Evolutionary conservation across 208 protist genomes (phyloP).

Genomic region (Blastocrithidia nonstop): DNA sequence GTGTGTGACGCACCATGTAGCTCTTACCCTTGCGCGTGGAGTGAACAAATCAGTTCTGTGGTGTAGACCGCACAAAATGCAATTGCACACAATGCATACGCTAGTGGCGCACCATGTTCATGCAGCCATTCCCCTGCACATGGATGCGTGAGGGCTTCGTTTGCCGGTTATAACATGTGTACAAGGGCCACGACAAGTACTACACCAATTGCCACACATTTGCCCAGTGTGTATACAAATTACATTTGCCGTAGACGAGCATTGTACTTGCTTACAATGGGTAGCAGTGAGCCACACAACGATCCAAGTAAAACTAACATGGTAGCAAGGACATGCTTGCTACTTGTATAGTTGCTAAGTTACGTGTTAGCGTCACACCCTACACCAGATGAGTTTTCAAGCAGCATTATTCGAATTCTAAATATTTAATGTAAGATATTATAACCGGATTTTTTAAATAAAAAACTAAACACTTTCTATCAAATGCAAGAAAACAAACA

Average conservation of each 20-base stretch:
- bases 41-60: constrained; percentile 5
- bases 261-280: constrained; percentile 24
- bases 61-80: constrained; percentile 18
- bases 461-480: too few species aligned
- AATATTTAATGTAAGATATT: too few species aligned
- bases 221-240: constrained; percentile 29
- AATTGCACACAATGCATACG: constrained; percentile 18
- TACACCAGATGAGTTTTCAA: too few species aligned
- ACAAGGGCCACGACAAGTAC: constrained; percentile 33
- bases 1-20: too few species aligned
- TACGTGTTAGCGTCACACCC: too few species aligned
- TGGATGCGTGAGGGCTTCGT: constrained; percentile 12
- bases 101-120: constrained; percentile 5
- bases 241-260: constrained; percentile 10
- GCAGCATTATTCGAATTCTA: too few species aligned
- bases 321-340: constrained; percentile 8
- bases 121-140: constrained; percentile 5
- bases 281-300: constrained; percentile 19
- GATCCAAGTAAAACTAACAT: constrained; percentile 10
- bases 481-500: too few species aligned
- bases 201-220: constrained; percentile 37
- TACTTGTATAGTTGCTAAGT: too few species aligned
- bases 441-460: too few species aligned
- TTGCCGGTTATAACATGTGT: constrained; percentile 24
- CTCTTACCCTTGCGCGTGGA: too few species aligned